Evolutionary conservation across 2,329 filamentous ascomycete genomes (phyloP), one percentile per base, ranked within the genome.

Genomic region (Fusarium avenaceum): DNA sequence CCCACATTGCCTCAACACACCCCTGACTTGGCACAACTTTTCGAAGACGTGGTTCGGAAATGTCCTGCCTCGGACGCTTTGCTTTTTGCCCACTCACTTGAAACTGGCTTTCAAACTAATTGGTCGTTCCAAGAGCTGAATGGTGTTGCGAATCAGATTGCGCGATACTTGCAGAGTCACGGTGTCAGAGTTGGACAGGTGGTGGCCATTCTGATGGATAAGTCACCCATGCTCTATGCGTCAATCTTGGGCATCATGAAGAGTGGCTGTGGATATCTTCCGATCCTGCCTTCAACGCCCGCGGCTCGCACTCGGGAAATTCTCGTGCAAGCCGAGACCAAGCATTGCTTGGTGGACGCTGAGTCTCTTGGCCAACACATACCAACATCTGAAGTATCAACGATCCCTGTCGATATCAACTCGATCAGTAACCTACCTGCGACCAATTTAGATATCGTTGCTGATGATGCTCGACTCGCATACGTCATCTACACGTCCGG

Each of bases 401-500:
- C 77, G 5, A 26, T 85, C 7, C 73, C 83, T 40, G 46, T 86
- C 0, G 67, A 81, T 3, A 43, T 61, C 3, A 47, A 65, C 1
- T 30, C 68, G 1, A 57, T 83, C 44, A 35, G 64, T 8, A 32
- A 57, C 1, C 79, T 81, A 44, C 65, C 78, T 2, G 56, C 66
- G 2, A 51, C 75, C 0, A 85, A 87, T 43, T 68, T 82, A 2
- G 58, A 74, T 3, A 76, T 81, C 2, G 47, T 72, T 0, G 77
- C 81, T 5, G 75, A 85, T 46, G 79, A 81, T 0, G 81, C 83
- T 2, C 80, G 88, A 15, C 75, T 92, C 4, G 90, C 92, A 8
- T 96, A 96, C 75, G 87, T 92, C 19, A 89, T 96, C 2, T 96
- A 92, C 76, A 96, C 92, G 0, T 94, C 92, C 24, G 94, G 94